Conservation (phyloP, 331 rosid species). For the Saraca asoca region DNA sequence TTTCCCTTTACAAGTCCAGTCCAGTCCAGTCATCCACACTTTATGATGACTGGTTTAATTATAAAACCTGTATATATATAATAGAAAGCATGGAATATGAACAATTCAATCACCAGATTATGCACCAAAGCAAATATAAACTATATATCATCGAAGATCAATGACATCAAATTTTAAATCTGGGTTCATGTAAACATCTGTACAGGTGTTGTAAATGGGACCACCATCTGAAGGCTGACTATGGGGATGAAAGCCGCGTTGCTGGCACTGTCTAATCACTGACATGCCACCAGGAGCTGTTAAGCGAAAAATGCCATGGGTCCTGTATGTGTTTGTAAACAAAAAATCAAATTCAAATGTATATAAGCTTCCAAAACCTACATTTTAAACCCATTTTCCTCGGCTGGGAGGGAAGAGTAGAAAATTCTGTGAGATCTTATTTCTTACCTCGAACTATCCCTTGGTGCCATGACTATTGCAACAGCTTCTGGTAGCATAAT, state of each 20-base stretch:
- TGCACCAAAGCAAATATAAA: conserved; percentile 2
- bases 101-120: conserved; percentile 43
- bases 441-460: conserved; percentile 68
- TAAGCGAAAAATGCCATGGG: conserved; percentile 90
- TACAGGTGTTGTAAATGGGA: conserved; percentile 75
- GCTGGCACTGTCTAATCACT: conserved; percentile 80
- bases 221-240: conserved; percentile 85
- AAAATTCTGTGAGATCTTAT: conserved; percentile 26
- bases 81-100: conserved; percentile 33
- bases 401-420: background rate
- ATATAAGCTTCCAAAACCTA: background rate
- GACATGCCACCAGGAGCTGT: conserved; percentile 94
- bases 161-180: conserved; percentile 79
- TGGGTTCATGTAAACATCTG: conserved; percentile 95
- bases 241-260: conserved; percentile 91
- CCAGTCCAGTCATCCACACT: conserved; percentile 30
- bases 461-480: conserved; percentile 98
- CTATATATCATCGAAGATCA: conserved; percentile 72
- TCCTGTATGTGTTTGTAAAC: conserved; percentile 53
- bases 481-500: conserved; percentile 97
- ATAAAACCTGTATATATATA: conserved; percentile 31
- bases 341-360: conserved; percentile 15
- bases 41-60: conserved; percentile 28
- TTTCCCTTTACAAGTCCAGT: conserved; percentile 40
- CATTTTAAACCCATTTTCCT: conserved; percentile 4